These are phyloP conservation scores for Isoetes engelmannii DNA, from an alignment of 83 land plant genomes.

Conservation along the genomic window DNA sequence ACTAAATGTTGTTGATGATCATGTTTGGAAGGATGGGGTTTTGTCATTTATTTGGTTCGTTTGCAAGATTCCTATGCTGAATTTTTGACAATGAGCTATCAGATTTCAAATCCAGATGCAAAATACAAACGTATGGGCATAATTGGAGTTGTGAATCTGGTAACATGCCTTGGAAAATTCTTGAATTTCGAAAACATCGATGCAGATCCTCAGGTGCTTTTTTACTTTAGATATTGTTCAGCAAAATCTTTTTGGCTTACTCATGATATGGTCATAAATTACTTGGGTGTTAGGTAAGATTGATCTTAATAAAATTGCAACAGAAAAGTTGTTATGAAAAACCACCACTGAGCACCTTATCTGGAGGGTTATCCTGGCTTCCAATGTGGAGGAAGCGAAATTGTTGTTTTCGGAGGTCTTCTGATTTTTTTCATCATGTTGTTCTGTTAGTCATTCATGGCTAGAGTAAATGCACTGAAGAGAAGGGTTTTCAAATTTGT, in stretches of 20 bases:
- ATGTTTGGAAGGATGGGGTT: too few species aligned
- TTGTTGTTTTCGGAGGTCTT: too few species aligned
- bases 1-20: too few species aligned
- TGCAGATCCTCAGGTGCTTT: conserved; percentile 11
- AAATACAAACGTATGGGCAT: conserved; percentile 88
- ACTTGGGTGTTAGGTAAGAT: too few species aligned
- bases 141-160: conserved; percentile 70
- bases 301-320: too few species aligned
- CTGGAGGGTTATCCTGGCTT: background rate
- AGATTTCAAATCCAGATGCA: conserved; percentile 53
- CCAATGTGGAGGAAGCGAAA: conserved; percentile 3
- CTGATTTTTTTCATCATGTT: background rate
- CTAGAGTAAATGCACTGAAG: conserved; percentile 52
- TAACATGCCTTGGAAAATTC: conserved; percentile 47
- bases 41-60: too few species aligned
- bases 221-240: background rate
- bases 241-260: background rate
- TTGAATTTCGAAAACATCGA: background rate
- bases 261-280: too few species aligned
- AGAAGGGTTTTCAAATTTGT: too few species aligned
- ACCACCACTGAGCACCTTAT: too few species aligned
- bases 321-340: too few species aligned
- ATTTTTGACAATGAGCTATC: background rate
- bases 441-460: conserved; percentile 6
- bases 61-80: too few species aligned